Conservation (phyloP, 2,329 filamentous ascomycete species). For the Monosporascus sp. region DNA sequence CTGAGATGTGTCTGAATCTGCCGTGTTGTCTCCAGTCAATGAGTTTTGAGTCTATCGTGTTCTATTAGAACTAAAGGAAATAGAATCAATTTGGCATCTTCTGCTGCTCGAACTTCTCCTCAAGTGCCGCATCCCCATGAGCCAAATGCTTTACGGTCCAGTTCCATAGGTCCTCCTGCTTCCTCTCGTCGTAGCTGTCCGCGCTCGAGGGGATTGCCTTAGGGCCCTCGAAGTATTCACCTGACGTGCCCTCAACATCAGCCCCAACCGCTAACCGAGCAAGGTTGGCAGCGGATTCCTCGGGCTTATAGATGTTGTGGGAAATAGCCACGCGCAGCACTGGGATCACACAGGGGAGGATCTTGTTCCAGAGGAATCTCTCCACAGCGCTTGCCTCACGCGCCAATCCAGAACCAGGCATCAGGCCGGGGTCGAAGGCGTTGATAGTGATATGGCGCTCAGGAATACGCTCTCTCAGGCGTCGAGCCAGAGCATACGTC, state of each 20-base stretch:
- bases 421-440: conserved; percentile 42
- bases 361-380: conserved; percentile 28
- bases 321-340: conserved; percentile 27
- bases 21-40: too few species aligned
- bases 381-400: conserved; percentile 25
- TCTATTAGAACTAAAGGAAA: too few species aligned
- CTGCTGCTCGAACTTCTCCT: too few species aligned
- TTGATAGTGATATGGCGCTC: conserved; percentile 31
- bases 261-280: conserved; percentile 33
- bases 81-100: too few species aligned
- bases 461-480: conserved; percentile 20
- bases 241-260: conserved; percentile 30
- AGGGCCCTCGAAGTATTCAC: conserved; percentile 38
- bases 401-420: conserved; percentile 40
- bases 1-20: too few species aligned
- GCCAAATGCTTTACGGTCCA: conserved; percentile 35
- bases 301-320: conserved; percentile 32
- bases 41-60: too few species aligned
- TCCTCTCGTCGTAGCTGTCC: conserved; percentile 36
- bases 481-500: conserved; percentile 38
- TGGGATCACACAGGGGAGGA: conserved; percentile 32
- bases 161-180: conserved; percentile 44
- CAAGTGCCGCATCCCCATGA: conserved; percentile 1
- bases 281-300: conserved; percentile 35
- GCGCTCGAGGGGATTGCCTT: conserved; percentile 36